Conservation (phyloP, 352 stramenopile genomes). For the Globisporangium yorkense region DNA sequence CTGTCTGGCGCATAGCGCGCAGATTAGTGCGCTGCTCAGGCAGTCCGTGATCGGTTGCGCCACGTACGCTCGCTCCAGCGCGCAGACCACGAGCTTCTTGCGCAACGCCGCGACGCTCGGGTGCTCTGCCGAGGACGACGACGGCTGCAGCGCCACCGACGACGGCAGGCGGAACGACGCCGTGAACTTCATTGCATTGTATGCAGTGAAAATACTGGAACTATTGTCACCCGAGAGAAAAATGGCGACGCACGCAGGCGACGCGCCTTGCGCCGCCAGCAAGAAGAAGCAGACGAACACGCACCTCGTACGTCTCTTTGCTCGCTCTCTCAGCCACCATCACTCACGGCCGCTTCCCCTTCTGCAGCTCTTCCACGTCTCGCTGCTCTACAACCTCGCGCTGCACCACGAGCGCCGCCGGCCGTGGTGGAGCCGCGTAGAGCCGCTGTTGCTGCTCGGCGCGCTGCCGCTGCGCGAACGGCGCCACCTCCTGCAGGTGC, state of each 20-base stretch:
- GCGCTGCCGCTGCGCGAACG: constrained; percentile 58
- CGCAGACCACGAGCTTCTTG: constrained; percentile 31
- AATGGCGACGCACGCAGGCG: too few species aligned
- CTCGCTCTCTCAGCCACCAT: too few species aligned
- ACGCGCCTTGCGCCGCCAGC: neutral
- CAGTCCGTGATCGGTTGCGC: neutral
- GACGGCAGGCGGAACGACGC: constrained; percentile 14
- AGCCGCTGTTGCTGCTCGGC: constrained; percentile 58
- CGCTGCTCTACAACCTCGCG: constrained; percentile 69
- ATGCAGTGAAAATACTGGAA: too few species aligned
- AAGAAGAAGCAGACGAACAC: neutral
- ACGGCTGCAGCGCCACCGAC: constrained; percentile 4
- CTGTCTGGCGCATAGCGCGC: constrained; percentile 10
- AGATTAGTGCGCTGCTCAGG: too few species aligned
- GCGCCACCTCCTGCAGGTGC: constrained; percentile 32
- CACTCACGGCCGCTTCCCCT: neutral
- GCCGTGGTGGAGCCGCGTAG: constrained; percentile 71
- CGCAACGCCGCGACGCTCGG: constrained; percentile 18
- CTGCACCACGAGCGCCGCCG: constrained; percentile 35
- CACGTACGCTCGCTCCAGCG: constrained; percentile 44
- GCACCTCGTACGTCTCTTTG: neutral
- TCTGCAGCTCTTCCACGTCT: constrained; percentile 54
- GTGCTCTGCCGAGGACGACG: neutral
- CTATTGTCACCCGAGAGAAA: too few species aligned
- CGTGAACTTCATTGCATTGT: constrained; percentile 1